Conservation (phyloP, 78 protist species). For the Dictyostelium brefeldianum region DNA sequence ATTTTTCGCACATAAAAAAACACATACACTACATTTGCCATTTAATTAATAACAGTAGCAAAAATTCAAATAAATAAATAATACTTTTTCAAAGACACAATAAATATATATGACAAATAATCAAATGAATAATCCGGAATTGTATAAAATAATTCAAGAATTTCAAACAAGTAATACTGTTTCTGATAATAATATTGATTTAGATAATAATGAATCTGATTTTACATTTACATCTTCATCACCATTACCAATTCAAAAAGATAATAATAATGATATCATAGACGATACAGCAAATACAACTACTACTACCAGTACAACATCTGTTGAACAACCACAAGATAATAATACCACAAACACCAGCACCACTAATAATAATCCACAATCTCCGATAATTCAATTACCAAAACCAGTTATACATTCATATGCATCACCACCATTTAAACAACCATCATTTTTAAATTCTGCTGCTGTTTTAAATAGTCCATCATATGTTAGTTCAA, state of each 20-base stretch:
- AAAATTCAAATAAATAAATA: too few species aligned
- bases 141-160: slow-evolving; percentile 6
- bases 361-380: background rate
- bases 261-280: background rate
- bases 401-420: background rate
- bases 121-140: slow-evolving; percentile 16
- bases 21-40: too few species aligned
- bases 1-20: background rate
- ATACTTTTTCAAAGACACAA: too few species aligned
- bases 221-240: slow-evolving; percentile 5
- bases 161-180: slow-evolving; percentile 17
- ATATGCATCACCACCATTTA: background rate
- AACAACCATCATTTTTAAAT: background rate
- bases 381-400: background rate
- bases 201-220: background rate
- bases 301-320: background rate
- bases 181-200: background rate
- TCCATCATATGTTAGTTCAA: too few species aligned
- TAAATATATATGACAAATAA: too few species aligned
- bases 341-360: background rate
- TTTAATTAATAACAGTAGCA: too few species aligned
- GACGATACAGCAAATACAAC: background rate
- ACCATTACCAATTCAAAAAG: background rate
- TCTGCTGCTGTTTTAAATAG: background rate
- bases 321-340: background rate